Conservation (phyloP, 2,329 filamentous ascomycete species). For the Ophiostoma pallidulum region DNA sequence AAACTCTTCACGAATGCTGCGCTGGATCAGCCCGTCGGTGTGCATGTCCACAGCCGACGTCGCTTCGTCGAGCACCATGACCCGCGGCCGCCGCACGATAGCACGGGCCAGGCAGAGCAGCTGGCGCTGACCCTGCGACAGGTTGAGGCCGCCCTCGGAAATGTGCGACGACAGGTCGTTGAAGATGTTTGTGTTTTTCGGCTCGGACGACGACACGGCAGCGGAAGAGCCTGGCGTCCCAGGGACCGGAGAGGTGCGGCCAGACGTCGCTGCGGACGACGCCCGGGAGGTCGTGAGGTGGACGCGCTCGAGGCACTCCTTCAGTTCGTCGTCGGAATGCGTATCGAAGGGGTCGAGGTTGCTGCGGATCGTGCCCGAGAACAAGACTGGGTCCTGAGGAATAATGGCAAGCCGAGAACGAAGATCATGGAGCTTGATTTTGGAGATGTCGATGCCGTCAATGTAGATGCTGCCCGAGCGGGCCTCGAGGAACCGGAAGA, state of each 20-base stretch:
- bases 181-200: slow-evolving; percentile 56
- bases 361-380: slow-evolving; percentile 65
- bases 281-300: slow-evolving; percentile 43
- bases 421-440: slow-evolving; percentile 58
- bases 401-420: slow-evolving; percentile 72
- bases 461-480: slow-evolving; percentile 56
- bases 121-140: slow-evolving; percentile 68
- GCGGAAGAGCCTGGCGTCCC: slow-evolving; percentile 19
- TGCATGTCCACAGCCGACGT: slow-evolving; percentile 71
- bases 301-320: slow-evolving; percentile 59
- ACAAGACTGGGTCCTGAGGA: slow-evolving; percentile 70
- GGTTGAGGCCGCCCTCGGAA: slow-evolving; percentile 62
- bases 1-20: slow-evolving; percentile 63
- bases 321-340: slow-evolving; percentile 58
- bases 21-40: slow-evolving; percentile 65
- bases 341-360: slow-evolving; percentile 72
- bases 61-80: slow-evolving; percentile 74
- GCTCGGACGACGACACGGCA: slow-evolving; percentile 26
- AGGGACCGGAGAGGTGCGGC: slow-evolving; percentile 27
- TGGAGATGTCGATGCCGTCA: slow-evolving; percentile 66
- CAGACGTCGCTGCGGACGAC: slow-evolving; percentile 25
- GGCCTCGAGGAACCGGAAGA: slow-evolving; percentile 70
- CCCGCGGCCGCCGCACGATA: slow-evolving; percentile 61
- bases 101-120: slow-evolving; percentile 65
- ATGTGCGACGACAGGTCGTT: slow-evolving; percentile 51